These are phyloP conservation scores for Cladosporium sp. DNA, from an alignment of 2,329 filamentous ascomycete species.

Conservation along the genomic window DNA sequence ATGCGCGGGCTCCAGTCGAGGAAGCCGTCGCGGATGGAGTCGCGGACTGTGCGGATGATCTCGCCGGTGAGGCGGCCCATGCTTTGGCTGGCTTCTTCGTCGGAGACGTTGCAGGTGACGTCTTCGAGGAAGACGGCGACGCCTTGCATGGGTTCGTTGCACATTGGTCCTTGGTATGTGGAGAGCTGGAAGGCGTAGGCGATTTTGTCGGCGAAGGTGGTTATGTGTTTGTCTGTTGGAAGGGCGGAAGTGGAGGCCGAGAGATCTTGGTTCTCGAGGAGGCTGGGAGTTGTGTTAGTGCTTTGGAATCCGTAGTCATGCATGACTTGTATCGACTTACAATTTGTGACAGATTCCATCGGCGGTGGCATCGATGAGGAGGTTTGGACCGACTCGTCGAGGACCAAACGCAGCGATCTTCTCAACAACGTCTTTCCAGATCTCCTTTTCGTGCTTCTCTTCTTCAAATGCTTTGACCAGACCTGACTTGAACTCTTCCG, in stretches of 20 bases:
- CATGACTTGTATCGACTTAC: slow-evolving; percentile 48
- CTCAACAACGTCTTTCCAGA: slow-evolving; percentile 75
- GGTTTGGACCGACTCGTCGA: slow-evolving; percentile 78
- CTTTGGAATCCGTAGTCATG: slow-evolving; percentile 13
- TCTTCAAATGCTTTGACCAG: slow-evolving; percentile 68
- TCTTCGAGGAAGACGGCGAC: slow-evolving; percentile 89
- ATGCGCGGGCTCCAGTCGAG: slow-evolving; percentile 95
- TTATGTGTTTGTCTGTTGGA: slow-evolving; percentile 25
- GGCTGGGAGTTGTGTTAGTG: slow-evolving; percentile 26
- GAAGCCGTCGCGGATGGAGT: slow-evolving; percentile 81
- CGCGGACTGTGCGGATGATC: slow-evolving; percentile 84
- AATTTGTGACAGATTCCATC: slow-evolving; percentile 71
- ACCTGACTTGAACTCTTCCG: slow-evolving; percentile 74
- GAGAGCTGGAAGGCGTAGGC: slow-evolving; percentile 92
- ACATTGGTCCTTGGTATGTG: slow-evolving; percentile 83
- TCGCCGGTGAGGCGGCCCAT: slow-evolving; percentile 85
- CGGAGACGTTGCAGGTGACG: slow-evolving; percentile 60
- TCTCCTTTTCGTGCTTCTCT: slow-evolving; percentile 70
- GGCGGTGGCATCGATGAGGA: slow-evolving; percentile 80
- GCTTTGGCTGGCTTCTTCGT: slow-evolving; percentile 61
- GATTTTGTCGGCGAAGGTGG: slow-evolving; percentile 59
- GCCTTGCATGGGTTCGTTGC: slow-evolving; percentile 89
- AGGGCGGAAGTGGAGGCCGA: slow-evolving; percentile 11
- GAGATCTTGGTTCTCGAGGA: slow-evolving; percentile 32
- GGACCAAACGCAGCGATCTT: slow-evolving; percentile 90